Conservation (phyloP, 1,284 basidiomycete genomes). For the Irpex rosettiformis region DNA sequence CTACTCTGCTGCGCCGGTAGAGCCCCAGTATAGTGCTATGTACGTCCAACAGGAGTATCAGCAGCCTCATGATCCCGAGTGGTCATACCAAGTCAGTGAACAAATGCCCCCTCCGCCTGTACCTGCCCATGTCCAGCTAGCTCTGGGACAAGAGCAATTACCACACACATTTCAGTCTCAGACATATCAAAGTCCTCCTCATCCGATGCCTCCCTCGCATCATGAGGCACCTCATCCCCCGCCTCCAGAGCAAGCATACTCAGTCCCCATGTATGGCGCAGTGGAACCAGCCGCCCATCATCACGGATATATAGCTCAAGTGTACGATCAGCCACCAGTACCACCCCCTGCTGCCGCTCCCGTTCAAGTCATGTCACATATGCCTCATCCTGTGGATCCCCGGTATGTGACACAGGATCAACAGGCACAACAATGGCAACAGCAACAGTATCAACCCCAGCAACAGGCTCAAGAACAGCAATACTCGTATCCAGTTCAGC, state of each 20-base stretch:
- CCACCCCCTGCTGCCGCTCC: neutral
- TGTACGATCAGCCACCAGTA: neutral
- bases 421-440: neutral
- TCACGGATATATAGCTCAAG: slow-evolving; percentile 7
- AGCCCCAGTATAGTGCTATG: slow-evolving; percentile 3
- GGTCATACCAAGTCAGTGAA: slow-evolving; percentile 2
- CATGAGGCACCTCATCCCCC: neutral
- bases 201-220: neutral
- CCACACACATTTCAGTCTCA: neutral
- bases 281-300: slow-evolving; percentile 10
- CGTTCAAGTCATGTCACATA: neutral
- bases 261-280: slow-evolving; percentile 18
- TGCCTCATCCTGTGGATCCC: slow-evolving; percentile 2
- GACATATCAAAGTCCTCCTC: neutral
- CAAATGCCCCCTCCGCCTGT: slow-evolving; percentile 9
- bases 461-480: slow-evolving; percentile 18
- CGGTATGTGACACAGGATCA: neutral
- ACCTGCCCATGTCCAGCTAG: neutral
- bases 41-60: slow-evolving; percentile 6
- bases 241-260: slow-evolving; percentile 10
- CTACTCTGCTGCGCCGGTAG: neutral
- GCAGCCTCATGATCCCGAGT: slow-evolving; percentile 6
- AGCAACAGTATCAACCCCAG: slow-evolving; percentile 10
- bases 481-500: slow-evolving; percentile 3
- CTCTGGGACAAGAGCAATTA: neutral